Evolutionary conservation across 108 stramenopile species (phyloP).

Genomic region (Nitzschia sp.): DNA sequence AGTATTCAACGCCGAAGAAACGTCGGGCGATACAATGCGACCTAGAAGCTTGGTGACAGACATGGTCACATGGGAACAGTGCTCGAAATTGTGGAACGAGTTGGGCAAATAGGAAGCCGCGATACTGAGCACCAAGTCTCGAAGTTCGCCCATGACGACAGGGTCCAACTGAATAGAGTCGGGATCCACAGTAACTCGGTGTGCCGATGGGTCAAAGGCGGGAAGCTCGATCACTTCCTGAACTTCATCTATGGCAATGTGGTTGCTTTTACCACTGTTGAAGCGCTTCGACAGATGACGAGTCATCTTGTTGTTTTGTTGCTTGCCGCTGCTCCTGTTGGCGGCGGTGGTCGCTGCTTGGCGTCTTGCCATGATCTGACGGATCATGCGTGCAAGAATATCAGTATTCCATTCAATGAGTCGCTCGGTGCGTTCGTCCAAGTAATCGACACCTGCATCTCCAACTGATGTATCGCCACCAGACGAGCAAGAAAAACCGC

Average conservation of each 20-base stretch:
- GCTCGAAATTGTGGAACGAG: conserved; percentile 70
- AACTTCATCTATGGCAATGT: conserved; percentile 32
- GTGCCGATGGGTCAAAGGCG: background rate
- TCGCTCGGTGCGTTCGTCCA: conserved; percentile 4
- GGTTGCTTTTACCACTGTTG: background rate
- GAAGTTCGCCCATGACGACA: background rate
- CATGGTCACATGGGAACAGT: conserved; percentile 41
- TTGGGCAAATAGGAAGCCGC: conserved; percentile 22
- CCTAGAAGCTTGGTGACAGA: conserved; percentile 25
- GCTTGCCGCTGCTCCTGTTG: too few species aligned
- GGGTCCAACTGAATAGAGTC: background rate
- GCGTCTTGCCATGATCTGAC: conserved; percentile 1
- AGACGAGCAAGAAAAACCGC: background rate
- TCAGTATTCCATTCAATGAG: conserved; percentile 19
- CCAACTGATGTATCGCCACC: too few species aligned
- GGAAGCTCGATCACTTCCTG: conserved; percentile 33
- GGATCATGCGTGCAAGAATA: background rate
- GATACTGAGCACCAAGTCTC: conserved; percentile 1
- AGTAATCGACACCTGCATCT: background rate
- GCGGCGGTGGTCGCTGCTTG: too few species aligned
- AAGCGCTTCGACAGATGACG: background rate
- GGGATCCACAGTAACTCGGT: background rate
- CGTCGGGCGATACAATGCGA: conserved; percentile 20
- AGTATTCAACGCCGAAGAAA: background rate
- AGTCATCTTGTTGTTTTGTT: background rate